Evolutionary conservation across 331 rosid genomes (phyloP), one percentile per base, ranked within the genome.

Genomic region (Arachis monticola): DNA sequence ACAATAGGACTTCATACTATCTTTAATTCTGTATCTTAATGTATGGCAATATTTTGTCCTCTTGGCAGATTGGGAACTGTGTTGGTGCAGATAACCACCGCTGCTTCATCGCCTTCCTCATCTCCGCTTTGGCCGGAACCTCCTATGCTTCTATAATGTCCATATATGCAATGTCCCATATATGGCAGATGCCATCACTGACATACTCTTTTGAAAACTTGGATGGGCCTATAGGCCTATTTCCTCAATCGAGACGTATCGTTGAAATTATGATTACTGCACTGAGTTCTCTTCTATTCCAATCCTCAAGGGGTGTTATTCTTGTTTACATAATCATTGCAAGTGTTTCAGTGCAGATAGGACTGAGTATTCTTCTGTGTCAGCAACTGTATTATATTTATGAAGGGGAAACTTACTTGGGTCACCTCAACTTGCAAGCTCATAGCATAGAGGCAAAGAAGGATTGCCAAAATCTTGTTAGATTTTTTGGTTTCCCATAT

Each of bases 41-140:
- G 72, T 57, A 46, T 51, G 48, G 5, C 80, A 60, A 58, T 76
- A 67, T 7, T 30, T 74, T 12, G 3, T 57, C 8, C n/a, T 62
- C 9, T 73, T 75, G 82, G 82, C 99, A 95, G 99, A 95, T 95
- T 55, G 99, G 99, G 83, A 95, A 95, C 81, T 95, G 99, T 80
- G 97, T 95, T 44, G 99, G 97, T 40, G 97, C 97, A 9, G 88
- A 84, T 73, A 95, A 95, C 75, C 99, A 92, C 88, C 84, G 79
- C 59, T 82, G 75, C 85, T 95, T 95, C 86, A 78, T 95, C 58
- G 73, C 85, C 76, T 95, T 95, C 86, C 97, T 95, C 74, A 90
- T 90, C 68, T 88, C 96, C 27, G 92, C 96, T 47, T 87, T 92
- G 61, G 32, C 72, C 72, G 85, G 99, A 65, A 84, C 86, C 48